Evolutionary conservation across 768 basidiomycete species (phyloP).

Genomic region (Sporobolomyces phaffii): DNA sequence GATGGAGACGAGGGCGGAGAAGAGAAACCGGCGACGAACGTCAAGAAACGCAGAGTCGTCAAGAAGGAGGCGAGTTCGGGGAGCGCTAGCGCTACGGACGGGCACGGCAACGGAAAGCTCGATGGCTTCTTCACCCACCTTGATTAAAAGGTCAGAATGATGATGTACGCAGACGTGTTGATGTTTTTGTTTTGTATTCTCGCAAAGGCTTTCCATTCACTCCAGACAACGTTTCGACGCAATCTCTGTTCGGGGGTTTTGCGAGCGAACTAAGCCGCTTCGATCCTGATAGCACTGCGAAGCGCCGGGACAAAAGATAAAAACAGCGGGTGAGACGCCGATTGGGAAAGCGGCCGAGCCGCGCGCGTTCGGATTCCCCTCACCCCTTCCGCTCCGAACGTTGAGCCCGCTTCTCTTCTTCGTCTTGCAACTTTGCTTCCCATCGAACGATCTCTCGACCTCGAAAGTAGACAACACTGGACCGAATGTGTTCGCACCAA

Average conservation of each 20-base stretch:
- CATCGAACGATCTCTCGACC: background rate
- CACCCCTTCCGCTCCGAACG: too few relatives aligned
- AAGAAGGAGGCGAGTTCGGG: background rate
- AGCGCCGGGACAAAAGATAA: too few relatives aligned
- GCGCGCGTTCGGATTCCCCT: too few relatives aligned
- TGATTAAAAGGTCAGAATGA: background rate
- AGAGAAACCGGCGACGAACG: background rate
- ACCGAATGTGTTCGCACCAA: background rate
- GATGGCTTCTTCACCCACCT: constrained; percentile 1
- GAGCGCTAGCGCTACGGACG: background rate
- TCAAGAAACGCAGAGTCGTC: background rate
- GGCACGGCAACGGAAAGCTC: background rate
- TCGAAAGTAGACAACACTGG: background rate
- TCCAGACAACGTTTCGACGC: too few relatives aligned
- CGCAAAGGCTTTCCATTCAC: background rate
- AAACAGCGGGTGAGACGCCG: too few relatives aligned
- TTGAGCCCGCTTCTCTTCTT: background rate
- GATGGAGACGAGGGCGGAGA: background rate
- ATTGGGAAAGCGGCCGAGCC: too few relatives aligned
- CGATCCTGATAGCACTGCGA: too few relatives aligned
- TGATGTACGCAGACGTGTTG: too few relatives aligned
- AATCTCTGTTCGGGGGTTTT: too few relatives aligned
- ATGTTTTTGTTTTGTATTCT: too few relatives aligned
- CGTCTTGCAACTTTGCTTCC: background rate
- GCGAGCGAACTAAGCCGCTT: too few relatives aligned